Conservation (phyloP, 2,329 filamentous ascomycete genomes). For the Macroventuria anomochaeta region DNA sequence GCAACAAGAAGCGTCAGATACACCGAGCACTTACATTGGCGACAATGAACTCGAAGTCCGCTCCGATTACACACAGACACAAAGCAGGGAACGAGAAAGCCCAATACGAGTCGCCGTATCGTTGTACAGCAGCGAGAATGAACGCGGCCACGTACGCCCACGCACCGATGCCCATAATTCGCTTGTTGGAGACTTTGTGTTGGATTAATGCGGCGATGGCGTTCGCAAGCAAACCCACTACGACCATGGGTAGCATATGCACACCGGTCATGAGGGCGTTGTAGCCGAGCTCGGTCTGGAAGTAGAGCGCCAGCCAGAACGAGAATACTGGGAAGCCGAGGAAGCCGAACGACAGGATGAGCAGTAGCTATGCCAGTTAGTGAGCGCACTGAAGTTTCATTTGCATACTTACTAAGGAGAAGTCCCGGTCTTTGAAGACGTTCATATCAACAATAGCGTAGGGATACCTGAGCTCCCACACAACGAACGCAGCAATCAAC, state of each 20-base stretch:
- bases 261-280: slow-evolving; percentile 66
- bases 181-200: slow-evolving; percentile 68
- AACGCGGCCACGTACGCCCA: slow-evolving; percentile 54
- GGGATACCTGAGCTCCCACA: slow-evolving; percentile 65
- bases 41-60: slow-evolving; percentile 74
- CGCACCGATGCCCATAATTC: slow-evolving; percentile 64
- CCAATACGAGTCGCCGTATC: slow-evolving; percentile 66
- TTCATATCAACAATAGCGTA: slow-evolving; percentile 60
- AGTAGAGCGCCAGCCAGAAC: slow-evolving; percentile 71
- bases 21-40: slow-evolving; percentile 60
- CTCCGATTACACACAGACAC: slow-evolving; percentile 67
- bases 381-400: not conserved
- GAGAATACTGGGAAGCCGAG: slow-evolving; percentile 66
- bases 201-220: slow-evolving; percentile 67
- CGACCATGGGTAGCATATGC: slow-evolving; percentile 69
- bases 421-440: slow-evolving; percentile 67
- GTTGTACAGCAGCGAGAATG: slow-evolving; percentile 65
- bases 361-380: slow-evolving; percentile 56
- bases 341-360: slow-evolving; percentile 65
- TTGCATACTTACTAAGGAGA: slow-evolving; percentile 59
- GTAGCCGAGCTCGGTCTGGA: slow-evolving; percentile 63
- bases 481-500: slow-evolving; percentile 63
- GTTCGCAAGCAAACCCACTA: slow-evolving; percentile 69
- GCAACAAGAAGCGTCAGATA: not conserved
- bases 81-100: slow-evolving; percentile 68